Evolutionary conservation across 345 rosid genomes (phyloP), one percentile per base, ranked within the genome.

Genomic region (Rubroshorea leprosula): DNA sequence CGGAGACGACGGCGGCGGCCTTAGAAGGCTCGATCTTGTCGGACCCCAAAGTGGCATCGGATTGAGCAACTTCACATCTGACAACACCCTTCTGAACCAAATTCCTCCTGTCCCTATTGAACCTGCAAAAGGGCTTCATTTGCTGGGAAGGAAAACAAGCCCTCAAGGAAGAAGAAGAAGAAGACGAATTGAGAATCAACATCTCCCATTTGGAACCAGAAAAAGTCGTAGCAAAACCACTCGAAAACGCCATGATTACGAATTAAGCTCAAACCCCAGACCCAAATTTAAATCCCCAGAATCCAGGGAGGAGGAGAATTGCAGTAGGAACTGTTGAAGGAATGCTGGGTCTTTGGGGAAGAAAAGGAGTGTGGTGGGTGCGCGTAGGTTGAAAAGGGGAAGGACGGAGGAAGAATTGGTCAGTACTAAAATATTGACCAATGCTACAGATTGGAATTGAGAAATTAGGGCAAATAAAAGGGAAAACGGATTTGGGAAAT

Each of bases 151-250:
- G 70, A 67, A 62, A 67, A 41, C 65, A 53, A 22, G 71, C 69
- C 72, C 47, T 52, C 54, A 65, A 47, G 22, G 67, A 62, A 13
- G 76, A 63, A 24, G 66, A 55, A 12, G 68, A 61, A 13, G 70
- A 60, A 5, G 75, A 53, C 25, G 62, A 77, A 52, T 76, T 78
- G 55, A 78, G 31, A 47, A 81, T 38, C 68, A 72, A 58, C 21
- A 74, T 63, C 61, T 74, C 81, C 51, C 76, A 61, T 72, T 70
- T 78, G 12, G 81, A 72, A 45, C 86, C 73, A 13, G 69, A 69
- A 58, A 73, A 52, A 27, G 54, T 51, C 26, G 72, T 43, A 18
- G 62, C 77, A 48, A 67, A 67, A 8, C 78, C 74, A 65, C 59
- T 70, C 6, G 85, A 77, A 52, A 80, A 67, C 48, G 80, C 78